These are phyloP conservation scores for Stephania japonica DNA, from an alignment of 164 flowering plant species.

Conservation along the genomic window DNA sequence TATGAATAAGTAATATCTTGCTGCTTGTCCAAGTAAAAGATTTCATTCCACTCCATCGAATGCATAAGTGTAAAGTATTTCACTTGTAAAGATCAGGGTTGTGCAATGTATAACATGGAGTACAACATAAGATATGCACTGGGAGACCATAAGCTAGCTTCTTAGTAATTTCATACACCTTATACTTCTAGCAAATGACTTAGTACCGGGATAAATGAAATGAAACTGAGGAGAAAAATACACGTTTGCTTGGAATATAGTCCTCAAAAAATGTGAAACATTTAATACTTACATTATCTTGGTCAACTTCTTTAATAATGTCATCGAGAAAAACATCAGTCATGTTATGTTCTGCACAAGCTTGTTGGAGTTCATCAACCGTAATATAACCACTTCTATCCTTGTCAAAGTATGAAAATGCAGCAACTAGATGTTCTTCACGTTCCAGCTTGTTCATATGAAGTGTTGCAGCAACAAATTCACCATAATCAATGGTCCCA, in stretches of 20 bases:
- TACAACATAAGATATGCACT: too few relatives aligned
- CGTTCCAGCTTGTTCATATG: slow-evolving; percentile 94
- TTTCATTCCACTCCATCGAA: too few relatives aligned
- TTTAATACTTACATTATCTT: slow-evolving; percentile 71
- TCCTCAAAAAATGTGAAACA: neutral
- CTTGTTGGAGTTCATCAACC: slow-evolving; percentile 93
- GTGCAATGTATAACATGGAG: too few relatives aligned
- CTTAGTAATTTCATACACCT: too few relatives aligned
- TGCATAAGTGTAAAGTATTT: too few relatives aligned
- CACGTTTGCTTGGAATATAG: neutral
- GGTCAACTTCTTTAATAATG: slow-evolving; percentile 90
- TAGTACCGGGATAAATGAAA: neutral
- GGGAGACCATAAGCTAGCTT: too few relatives aligned
- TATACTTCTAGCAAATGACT: too few relatives aligned
- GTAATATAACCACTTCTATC: slow-evolving; percentile 97
- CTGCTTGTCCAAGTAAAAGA: too few relatives aligned
- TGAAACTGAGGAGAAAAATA: neutral
- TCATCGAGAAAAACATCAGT: slow-evolving; percentile 81
- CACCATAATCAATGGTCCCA: slow-evolving; percentile 96
- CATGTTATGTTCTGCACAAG: slow-evolving; percentile 87
- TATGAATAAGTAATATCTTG: too few relatives aligned
- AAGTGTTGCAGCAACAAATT: slow-evolving; percentile 91
- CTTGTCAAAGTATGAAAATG: slow-evolving; percentile 91
- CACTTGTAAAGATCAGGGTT: too few relatives aligned
- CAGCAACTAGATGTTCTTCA: slow-evolving; percentile 93